Base-by-base conservation (phyloP, 305 asterid genomes). In the Fraxinus paxiana region DNA sequence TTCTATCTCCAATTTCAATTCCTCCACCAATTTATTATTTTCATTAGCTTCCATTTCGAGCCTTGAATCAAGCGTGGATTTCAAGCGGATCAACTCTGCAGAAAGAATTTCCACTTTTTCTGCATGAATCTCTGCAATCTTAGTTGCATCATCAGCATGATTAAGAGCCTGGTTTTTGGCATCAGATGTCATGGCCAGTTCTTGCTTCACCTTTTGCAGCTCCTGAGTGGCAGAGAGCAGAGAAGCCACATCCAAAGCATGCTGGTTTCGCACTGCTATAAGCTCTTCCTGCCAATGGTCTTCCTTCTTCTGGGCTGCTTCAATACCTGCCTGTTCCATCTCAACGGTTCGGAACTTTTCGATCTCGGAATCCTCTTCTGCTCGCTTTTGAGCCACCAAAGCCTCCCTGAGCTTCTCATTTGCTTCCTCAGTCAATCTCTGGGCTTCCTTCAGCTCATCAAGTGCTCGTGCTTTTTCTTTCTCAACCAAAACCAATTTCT, bases 71-170 rank as follows among this genome's bases (percentile, higher is more conserved):
- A 92, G 91, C 80, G 84, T 82, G 67, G 94, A 90, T 84, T 92
- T 92, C 84, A 94, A 75, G 26, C 87, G 91, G 73, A 84, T 88
- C 90, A 96, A 79, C 88, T 96, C 99, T 2, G 92, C 90, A 17
- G 98, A 91, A 31, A 96, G 96, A 79, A 85, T 79, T 75, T 92
- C 95, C 17, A 94, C 95, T 80, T 90, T 91, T 78, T 85, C 92
- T 0, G 94, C 92, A 77, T 94, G 96, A 76, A 90, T 84, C 90
- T 92, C 97, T 1, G 98, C 98, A 79, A 91, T 87, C 71, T 89
- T 89, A 26, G 97, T 91, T 13, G 95, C 98, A 77, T 91, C 98
- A 59, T 96, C 93, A n/a, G 97, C 99, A 81, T 92, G 98, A 78
- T 75, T 79, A 26, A 94, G 87, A 9, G 99, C 98, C 90, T 91